Percentiles rank a stretch among this genome's conserved stretches.
Conservation (phyloP, 108 stramenopile genomes). For the Fragilariopsis cylindrus region DNA sequence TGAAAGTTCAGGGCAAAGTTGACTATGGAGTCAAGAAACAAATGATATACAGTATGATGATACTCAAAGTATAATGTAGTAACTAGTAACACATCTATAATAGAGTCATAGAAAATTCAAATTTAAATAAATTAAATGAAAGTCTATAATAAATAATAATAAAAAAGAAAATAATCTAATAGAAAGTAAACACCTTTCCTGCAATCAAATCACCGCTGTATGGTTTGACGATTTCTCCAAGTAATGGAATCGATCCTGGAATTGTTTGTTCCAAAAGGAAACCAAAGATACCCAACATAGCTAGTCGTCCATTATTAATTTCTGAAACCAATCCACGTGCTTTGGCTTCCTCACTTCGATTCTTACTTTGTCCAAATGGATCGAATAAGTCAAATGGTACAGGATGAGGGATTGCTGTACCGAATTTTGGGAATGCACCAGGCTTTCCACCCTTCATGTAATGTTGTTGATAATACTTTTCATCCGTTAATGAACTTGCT, state of each 20-base stretch:
- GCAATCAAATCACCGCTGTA: slow-evolving; percentile 70
- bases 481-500: slow-evolving; percentile 41
- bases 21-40: too few relatives aligned
- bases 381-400: slow-evolving; percentile 82
- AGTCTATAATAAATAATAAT: too few relatives aligned
- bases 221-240: slow-evolving; percentile 55
- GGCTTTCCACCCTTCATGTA: slow-evolving; percentile 72
- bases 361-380: slow-evolving; percentile 65
- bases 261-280: slow-evolving; percentile 72
- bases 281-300: slow-evolving; percentile 78
- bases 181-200: slow-evolving; percentile 13
- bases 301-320: slow-evolving; percentile 79
- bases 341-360: slow-evolving; percentile 61
- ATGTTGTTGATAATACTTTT: slow-evolving; percentile 25
- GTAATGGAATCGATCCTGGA: slow-evolving; percentile 61
- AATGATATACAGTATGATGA: too few relatives aligned
- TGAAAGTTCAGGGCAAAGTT: too few relatives aligned
- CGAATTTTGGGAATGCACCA: slow-evolving; percentile 70
- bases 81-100: too few relatives aligned
- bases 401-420: slow-evolving; percentile 59
- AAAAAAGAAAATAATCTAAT: neutral
- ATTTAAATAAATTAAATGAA: too few relatives aligned
- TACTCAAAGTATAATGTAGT: too few relatives aligned
- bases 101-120: too few relatives aligned
- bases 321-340: slow-evolving; percentile 56